Evolutionary conservation across 345 rosid genomes (phyloP), one percentile per base, ranked within the genome.

Genomic region (Euclidium syriacum): DNA sequence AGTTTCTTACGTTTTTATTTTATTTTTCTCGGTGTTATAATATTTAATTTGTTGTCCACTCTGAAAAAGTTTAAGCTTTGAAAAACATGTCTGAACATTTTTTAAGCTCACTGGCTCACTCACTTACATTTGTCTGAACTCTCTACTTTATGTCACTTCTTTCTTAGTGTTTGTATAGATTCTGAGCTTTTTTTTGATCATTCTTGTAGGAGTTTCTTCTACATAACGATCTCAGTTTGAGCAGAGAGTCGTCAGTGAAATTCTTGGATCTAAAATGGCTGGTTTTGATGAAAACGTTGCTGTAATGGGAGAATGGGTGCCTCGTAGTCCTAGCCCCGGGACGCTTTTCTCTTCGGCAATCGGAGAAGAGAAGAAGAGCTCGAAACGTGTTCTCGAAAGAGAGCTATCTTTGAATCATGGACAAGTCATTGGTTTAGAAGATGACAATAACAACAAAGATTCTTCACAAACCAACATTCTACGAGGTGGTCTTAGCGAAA

Each of bases 301-400:
- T 54, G 71, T 88, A 44, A 91, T 83, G 63, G 92, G 90, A 40
- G 96, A 88, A 38, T 86, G 98, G 96, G 77, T 80, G 41, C 90
- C 90, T 51, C 86, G 89, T 26, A 78, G 80, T 74, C 88, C 82
- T 12, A 83, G 84, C 59, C 86, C 88, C 15, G 75, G 80, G 41
- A 38, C 87, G 0, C 78, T 79, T 67, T 88, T 83, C 53, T 64
- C 90, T 4, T 41, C 60, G 0, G 73, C 84, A 2, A 69, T 79
- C 55, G 49, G 79, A 43, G 79, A 79, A 51, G 87, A 80, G 44
- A 82, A 78, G 27, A 65, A 68, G 36, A 67, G 72, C 74, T 77
- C 79, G 23, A 81, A 65, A 71, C 61, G 72, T 44, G 62, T 44
- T 15, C 58, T 74, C 1, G 84, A 83, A 57, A 64, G 64, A 55